Evolutionary conservation across 805 yeast genomes (phyloP).

Genomic region (Clavispora santaluciae): DNA sequence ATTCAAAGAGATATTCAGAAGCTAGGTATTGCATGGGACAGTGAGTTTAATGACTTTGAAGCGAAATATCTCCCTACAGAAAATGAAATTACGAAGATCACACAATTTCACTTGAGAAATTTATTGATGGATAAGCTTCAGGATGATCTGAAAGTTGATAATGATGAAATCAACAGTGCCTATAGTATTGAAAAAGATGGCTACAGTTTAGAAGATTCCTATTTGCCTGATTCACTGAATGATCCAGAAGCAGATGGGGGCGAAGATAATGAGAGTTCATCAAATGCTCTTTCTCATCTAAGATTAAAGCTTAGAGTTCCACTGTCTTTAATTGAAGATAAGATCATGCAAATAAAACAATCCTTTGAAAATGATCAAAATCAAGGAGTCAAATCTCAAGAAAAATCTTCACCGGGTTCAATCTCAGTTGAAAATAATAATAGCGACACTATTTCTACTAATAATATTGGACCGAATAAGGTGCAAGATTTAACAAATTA

Average conservation of each 20-base stretch:
- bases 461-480: constrained; percentile 15
- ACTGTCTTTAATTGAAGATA: constrained; percentile 15
- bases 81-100: constrained; percentile 84
- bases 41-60: constrained; percentile 76
- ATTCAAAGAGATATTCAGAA: constrained; percentile 72
- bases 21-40: constrained; percentile 82
- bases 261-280: background rate
- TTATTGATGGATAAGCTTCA: constrained; percentile 55
- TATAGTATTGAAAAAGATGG: background rate
- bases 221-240: background rate
- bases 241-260: background rate
- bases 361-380: constrained; percentile 15
- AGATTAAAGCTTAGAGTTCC: constrained; percentile 12
- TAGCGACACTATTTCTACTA: constrained; percentile 6
- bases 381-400: constrained; percentile 8
- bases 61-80: constrained; percentile 80
- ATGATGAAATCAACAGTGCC: background rate
- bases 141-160: constrained; percentile 15
- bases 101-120: constrained; percentile 79
- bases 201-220: background rate
- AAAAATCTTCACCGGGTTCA: constrained; percentile 5
- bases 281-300: background rate
- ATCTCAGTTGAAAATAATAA: background rate
- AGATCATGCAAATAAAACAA: constrained; percentile 15
- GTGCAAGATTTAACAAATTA: constrained; percentile 65